Evolutionary conservation across 78 protist genomes (phyloP).

Genomic region (Neovahlkampfia damariscottae): DNA sequence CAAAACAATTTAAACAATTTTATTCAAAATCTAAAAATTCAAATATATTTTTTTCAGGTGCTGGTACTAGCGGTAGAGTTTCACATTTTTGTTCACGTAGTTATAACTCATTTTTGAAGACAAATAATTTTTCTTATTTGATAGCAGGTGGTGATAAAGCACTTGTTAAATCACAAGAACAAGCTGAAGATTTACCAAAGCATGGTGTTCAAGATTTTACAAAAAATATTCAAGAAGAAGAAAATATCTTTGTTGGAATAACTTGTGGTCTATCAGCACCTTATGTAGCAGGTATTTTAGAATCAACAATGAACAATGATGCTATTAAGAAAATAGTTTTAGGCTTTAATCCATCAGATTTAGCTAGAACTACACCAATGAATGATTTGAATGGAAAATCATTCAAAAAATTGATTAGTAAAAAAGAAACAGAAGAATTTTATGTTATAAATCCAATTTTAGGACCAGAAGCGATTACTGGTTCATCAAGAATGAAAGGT

Average conservation of each 20-base stretch:
- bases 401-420: too few relatives aligned
- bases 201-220: constrained; percentile 29
- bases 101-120: background rate
- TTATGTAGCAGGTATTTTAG: constrained; percentile 64
- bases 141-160: constrained; percentile 75
- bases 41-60: constrained; percentile 9
- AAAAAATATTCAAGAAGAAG: background rate
- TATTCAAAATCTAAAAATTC: background rate
- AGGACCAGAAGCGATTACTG: constrained; percentile 77
- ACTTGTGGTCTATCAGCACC: constrained; percentile 80
- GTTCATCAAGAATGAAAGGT: constrained; percentile 76
- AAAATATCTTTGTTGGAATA: constrained; percentile 45
- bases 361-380: constrained; percentile 31
- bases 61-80: constrained; percentile 68
- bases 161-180: constrained; percentile 46
- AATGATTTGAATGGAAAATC: constrained; percentile 35
- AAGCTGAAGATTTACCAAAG: constrained; percentile 49
- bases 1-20: background rate
- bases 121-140: constrained; percentile 18
- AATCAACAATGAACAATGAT: constrained; percentile 14
- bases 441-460: constrained; percentile 54
- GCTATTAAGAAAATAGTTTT: too few relatives aligned
- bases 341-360: constrained; percentile 69
- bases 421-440: background rate
- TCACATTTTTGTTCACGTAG: constrained; percentile 32